Percentiles rank a stretch among this genome's conserved stretches.
Conservation (phyloP, 441 rosid genomes). For the Lepidium campestre region DNA sequence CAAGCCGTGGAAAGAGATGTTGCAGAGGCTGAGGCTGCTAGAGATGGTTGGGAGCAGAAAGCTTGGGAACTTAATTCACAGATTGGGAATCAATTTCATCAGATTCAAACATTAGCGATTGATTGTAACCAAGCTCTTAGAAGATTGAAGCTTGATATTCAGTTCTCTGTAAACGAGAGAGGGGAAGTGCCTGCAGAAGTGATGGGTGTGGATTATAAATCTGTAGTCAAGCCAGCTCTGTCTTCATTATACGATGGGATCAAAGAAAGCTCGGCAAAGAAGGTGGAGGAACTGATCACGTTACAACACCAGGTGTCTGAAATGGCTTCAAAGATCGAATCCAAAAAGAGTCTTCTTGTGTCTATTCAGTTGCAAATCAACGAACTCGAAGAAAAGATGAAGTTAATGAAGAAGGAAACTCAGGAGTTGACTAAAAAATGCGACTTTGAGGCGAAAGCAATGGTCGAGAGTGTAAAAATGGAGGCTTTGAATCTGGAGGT, state of each 20-base stretch:
- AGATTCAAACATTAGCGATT: slow-evolving; percentile 58
- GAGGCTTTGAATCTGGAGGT: slow-evolving; percentile 49
- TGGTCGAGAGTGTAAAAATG: slow-evolving; percentile 40
- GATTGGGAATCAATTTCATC: slow-evolving; percentile 49
- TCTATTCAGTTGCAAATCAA: slow-evolving; percentile 44
- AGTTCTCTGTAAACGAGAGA: slow-evolving; percentile 45
- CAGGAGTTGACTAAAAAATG: slow-evolving; percentile 40
- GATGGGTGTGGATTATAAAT: slow-evolving; percentile 73
- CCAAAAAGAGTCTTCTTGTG: slow-evolving; percentile 30
- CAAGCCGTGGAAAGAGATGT: slow-evolving; percentile 80
- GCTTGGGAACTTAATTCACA: slow-evolving; percentile 66
- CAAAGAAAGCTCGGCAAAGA: slow-evolving; percentile 48
- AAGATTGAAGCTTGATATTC: slow-evolving; percentile 68
- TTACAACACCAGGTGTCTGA: slow-evolving; percentile 59
- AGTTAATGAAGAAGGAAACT: slow-evolving; percentile 45
- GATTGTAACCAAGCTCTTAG: slow-evolving; percentile 73
- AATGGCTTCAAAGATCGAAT: slow-evolving; percentile 46
- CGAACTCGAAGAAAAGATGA: slow-evolving; percentile 56
- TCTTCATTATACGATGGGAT: slow-evolving; percentile 39
- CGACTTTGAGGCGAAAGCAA: slow-evolving; percentile 51
- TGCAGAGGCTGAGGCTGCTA: slow-evolving; percentile 52
- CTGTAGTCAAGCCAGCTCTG: slow-evolving; percentile 57
- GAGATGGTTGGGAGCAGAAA: slow-evolving; percentile 79
- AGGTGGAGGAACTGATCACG: slow-evolving; percentile 45
- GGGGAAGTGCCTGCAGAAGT: slow-evolving; percentile 61